phyloP scores from a whole-genome alignment of 495 filamentous ascomycete genomes.

The Chaetomium cochliodes region DNA sequence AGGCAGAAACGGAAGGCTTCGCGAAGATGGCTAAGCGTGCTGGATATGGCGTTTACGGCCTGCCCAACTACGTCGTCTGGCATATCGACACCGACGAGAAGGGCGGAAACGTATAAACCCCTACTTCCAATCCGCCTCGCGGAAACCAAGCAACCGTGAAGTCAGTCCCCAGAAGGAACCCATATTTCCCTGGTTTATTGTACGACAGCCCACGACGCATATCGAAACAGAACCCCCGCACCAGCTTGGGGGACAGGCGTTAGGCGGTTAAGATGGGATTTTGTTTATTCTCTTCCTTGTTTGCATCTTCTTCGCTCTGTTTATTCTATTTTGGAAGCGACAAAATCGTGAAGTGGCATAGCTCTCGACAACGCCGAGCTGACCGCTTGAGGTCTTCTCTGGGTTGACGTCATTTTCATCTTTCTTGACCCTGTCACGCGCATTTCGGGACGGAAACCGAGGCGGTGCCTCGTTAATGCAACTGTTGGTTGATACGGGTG shows the following conservation, averaged over 20 bases:
- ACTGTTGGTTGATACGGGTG: background rate
- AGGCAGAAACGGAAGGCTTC: constrained; percentile 98
- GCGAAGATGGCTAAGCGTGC: constrained; percentile 98
- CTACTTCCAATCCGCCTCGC: background rate
- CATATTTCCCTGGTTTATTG: constrained; percentile 23
- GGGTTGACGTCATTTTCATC: background rate
- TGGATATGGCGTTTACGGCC: constrained; percentile 84
- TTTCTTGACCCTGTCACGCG: background rate
- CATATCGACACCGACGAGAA: constrained; percentile 99
- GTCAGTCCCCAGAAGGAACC: background rate
- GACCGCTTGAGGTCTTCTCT: background rate
- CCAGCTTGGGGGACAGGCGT: constrained; percentile 21
- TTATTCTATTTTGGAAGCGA: background rate
- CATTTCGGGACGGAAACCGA: background rate
- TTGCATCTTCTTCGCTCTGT: constrained; percentile 1
- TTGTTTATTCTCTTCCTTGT: constrained; percentile 19
- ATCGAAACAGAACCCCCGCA: constrained; percentile 26
- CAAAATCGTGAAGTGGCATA: background rate
- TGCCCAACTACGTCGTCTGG: constrained; percentile 98
- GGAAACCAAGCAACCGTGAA: background rate
- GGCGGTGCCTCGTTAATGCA: constrained; percentile 10
- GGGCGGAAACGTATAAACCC: constrained; percentile 65
- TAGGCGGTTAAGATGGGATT: constrained; percentile 22
- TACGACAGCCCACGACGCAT: constrained; percentile 41
- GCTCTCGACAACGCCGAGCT: background rate